These are phyloP conservation scores for Rutstroemia sp. DNA, from an alignment of 2,329 filamentous ascomycete genomes.

Conservation along the genomic window DNA sequence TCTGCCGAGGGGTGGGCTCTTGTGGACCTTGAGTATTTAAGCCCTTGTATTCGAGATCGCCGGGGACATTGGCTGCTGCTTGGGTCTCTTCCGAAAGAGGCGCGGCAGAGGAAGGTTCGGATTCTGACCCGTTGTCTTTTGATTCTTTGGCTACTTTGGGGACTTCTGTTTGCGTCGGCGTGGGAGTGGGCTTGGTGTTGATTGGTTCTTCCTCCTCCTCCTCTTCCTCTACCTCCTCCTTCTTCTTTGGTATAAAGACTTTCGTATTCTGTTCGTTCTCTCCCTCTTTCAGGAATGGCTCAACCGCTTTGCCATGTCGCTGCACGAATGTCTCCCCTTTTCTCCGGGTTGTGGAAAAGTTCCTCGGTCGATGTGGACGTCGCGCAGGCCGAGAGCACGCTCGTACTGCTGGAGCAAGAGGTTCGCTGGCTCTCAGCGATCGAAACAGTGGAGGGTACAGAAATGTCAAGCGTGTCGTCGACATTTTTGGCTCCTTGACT, in stretches of 20 bases:
- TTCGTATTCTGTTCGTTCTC: conserved; percentile 22
- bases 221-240: conserved; percentile 6
- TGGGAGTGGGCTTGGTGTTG: not conserved
- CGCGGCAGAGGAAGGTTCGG: conserved; percentile 13
- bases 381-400: conserved; percentile 22
- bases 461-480: conserved; percentile 55
- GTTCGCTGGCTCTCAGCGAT: conserved; percentile 39
- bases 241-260: conserved; percentile 11
- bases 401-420: conserved; percentile 32
- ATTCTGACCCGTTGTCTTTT: conserved; percentile 1
- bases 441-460: conserved; percentile 62
- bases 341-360: conserved; percentile 34
- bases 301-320: conserved; percentile 54
- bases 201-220: conserved; percentile 4
- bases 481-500: conserved; percentile 37
- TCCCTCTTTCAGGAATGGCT: conserved; percentile 36
- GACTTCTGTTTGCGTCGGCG: conserved; percentile 2
- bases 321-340: conserved; percentile 41
- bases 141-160: not conserved
- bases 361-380: conserved; percentile 20
- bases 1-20: conserved; percentile 16
- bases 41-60: conserved; percentile 12
- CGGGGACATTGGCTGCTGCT: conserved; percentile 19
- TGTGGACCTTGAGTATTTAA: conserved; percentile 5
- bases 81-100: conserved; percentile 24